Evolutionary conservation across 257 asterid genomes (phyloP).

Genomic region (Misopates orontium): DNA sequence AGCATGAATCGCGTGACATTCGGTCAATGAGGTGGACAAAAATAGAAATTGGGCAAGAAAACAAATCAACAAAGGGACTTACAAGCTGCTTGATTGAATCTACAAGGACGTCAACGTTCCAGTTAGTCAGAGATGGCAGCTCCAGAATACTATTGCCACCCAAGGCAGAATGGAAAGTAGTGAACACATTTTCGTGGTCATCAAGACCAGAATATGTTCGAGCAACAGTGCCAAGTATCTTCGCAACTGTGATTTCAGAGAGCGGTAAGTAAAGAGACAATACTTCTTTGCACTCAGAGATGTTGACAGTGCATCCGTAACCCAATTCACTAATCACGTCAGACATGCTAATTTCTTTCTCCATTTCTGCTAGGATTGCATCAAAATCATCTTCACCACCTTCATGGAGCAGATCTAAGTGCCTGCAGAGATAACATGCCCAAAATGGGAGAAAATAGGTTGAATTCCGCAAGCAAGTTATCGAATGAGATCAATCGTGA

Average conservation of each 20-base stretch:
- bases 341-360: constrained; percentile 90
- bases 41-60: constrained; percentile 14
- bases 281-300: constrained; percentile 82
- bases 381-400: constrained; percentile 81
- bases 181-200: constrained; percentile 65
- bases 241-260: constrained; percentile 74
- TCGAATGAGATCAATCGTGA: background rate
- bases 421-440: constrained; percentile 46
- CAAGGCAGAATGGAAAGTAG: constrained; percentile 75
- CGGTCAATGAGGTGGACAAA: background rate
- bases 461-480: background rate
- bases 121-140: constrained; percentile 51
- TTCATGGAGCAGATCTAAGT: constrained; percentile 53
- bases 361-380: constrained; percentile 88
- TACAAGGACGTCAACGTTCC: constrained; percentile 78
- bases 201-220: constrained; percentile 68
- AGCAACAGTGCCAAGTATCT: constrained; percentile 74
- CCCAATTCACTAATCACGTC: constrained; percentile 91
- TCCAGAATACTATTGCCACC: constrained; percentile 52
- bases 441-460: constrained; percentile 3
- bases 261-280: constrained; percentile 75
- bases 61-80: constrained; percentile 33
- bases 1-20: background rate
- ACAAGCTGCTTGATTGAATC: constrained; percentile 93
- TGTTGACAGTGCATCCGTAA: constrained; percentile 78